Conservation (phyloP, 805 yeast genomes). For the Sugiyamaella qingdaonensis region DNA sequence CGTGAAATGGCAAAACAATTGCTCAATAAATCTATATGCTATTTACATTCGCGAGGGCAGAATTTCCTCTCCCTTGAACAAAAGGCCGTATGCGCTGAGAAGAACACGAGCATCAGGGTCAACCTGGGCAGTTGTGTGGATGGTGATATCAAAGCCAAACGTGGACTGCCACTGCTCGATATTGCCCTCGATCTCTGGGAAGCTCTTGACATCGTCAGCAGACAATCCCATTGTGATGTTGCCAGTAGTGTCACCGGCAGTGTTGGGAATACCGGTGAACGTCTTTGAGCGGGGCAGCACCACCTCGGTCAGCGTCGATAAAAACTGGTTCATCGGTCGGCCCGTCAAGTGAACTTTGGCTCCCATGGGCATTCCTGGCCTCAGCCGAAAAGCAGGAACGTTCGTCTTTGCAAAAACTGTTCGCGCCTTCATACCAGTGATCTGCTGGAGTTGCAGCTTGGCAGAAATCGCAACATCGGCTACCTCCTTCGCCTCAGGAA, state of each 20-base stretch:
- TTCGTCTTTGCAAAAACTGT: constrained; percentile 71
- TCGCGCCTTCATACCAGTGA: constrained; percentile 84
- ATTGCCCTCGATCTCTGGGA: constrained; percentile 91
- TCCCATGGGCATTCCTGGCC: constrained; percentile 89
- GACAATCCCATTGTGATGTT: constrained; percentile 80
- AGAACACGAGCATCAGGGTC: constrained; percentile 86
- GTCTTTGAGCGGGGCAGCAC: constrained; percentile 92
- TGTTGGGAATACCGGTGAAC: constrained; percentile 69
- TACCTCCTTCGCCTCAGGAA: constrained; percentile 54
- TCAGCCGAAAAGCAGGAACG: constrained; percentile 78
- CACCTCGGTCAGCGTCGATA: constrained; percentile 81
- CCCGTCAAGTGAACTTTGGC: constrained; percentile 78
- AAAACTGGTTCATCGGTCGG: constrained; percentile 76
- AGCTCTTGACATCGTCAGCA: constrained; percentile 68
- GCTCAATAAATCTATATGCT: neutral
- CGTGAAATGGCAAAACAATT: neutral
- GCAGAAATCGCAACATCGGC: constrained; percentile 73
- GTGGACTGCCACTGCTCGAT: constrained; percentile 86
- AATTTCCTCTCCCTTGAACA: constrained; percentile 58
- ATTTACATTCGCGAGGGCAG: constrained; percentile 20
- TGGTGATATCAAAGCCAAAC: constrained; percentile 78
- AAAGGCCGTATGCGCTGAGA: constrained; percentile 76
- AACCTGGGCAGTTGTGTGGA: constrained; percentile 85
- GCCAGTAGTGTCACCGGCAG: constrained; percentile 81
- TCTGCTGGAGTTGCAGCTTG: constrained; percentile 77